Base-by-base conservation (phyloP, 2,329 filamentous ascomycete species). In the Epichloe amarillans region DNA sequence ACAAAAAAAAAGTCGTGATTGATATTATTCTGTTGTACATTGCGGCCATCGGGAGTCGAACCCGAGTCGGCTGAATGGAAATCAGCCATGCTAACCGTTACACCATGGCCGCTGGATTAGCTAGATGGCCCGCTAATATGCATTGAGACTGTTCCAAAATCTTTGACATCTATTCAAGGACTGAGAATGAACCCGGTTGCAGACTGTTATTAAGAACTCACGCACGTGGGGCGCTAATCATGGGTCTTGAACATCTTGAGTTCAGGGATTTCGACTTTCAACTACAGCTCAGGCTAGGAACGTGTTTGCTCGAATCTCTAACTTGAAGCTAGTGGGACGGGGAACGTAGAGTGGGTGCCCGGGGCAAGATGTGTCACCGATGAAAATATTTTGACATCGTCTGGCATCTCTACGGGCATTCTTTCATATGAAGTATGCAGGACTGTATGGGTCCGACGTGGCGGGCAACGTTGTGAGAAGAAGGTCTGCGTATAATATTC, bases 361-460 rank as follows among this genome's bases (percentile, higher is more conserved):
- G 66, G 69, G 42, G 80, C 80, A 8, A 68, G 81, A 44, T 84
- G 80, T 80, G 75, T 81, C 0, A 66, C 65, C 0, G 77, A 82
- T 59, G 79, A 74, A 2, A 79, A 82, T 50, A 66, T 82, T 2
- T 84, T 80, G 79, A 80, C 75, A 0, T 74, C 73, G 2, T 79
- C 77, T 0, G 80, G 81, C 0, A 73, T 84, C 5, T 73, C 72
- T 48, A 64, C 65, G 1, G 66, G 66, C 5, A 67, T 30, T 30
- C 26, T 69, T 2, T 2, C 66, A 69, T 50, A 67, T 26, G 23
- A 26, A 6, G 6, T 26, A 26, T 26, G 2, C 55, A 2, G 53
- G 56, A 1, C 52, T 61, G 14, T 83, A 73, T 62, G 79, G 80
- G 0, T 68, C 73, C 42, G 71, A 72, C 2, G 61, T 69, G 14